Evolutionary conservation across 768 basidiomycete species (phyloP).

Genomic region (Kwoniella pini): DNA sequence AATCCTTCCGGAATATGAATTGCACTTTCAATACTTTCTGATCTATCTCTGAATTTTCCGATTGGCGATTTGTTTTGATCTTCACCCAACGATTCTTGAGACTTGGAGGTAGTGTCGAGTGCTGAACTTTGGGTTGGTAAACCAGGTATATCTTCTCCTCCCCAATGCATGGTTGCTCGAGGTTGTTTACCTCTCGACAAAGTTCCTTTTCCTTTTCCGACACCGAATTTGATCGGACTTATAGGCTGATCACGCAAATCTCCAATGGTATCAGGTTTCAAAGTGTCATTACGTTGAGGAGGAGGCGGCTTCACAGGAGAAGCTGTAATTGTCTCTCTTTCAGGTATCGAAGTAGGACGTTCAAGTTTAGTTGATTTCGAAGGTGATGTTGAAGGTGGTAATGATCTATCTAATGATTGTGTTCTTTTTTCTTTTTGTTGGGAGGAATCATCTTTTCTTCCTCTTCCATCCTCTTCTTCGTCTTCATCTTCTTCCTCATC

Average conservation of each 20-base stretch:
- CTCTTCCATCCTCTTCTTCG: slow-evolving; percentile 23
- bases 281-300: background rate
- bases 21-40: slow-evolving; percentile 23
- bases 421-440: slow-evolving; percentile 18
- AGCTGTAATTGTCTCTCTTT: background rate
- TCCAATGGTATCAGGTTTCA: background rate
- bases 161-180: slow-evolving; percentile 42
- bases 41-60: slow-evolving; percentile 11
- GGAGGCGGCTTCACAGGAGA: background rate
- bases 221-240: slow-evolving; percentile 2
- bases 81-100: background rate
- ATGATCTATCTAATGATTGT: slow-evolving; percentile 30
- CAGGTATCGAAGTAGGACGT: background rate
- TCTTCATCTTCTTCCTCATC: slow-evolving; percentile 26
- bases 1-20: slow-evolving; percentile 11
- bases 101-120: background rate
- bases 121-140: background rate
- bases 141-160: slow-evolving; percentile 18
- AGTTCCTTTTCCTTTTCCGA: slow-evolving; percentile 22
- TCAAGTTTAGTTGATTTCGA: background rate
- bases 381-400: slow-evolving; percentile 8
- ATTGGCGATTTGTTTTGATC: background rate
- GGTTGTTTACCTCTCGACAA: slow-evolving; percentile 40
- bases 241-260: background rate
- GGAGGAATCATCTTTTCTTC: background rate